A percentile compares a stretch with the other conserved stretches of the same genome.
Conservation (phyloP, 1,284 basidiomycete genomes). For the Flammula alnicola region DNA sequence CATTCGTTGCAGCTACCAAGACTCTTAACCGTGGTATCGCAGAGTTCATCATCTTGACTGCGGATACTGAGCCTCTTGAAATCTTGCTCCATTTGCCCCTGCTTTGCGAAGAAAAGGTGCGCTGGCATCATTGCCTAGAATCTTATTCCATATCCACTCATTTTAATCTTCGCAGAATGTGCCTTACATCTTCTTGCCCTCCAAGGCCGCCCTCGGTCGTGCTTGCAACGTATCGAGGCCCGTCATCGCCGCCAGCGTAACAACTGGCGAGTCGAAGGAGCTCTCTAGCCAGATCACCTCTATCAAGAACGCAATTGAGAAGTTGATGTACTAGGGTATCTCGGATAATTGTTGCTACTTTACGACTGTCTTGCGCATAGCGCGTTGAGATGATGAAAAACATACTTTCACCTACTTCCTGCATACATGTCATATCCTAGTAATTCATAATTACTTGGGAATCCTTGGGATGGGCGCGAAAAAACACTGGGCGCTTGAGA, state of each 20-base stretch:
- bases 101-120: constrained; percentile 97
- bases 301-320: constrained; percentile 90
- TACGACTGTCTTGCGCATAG: background rate
- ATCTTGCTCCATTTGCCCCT: constrained; percentile 97
- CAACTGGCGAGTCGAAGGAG: constrained; percentile 95
- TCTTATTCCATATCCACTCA: constrained; percentile 1
- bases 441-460: background rate
- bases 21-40: constrained; percentile 98
- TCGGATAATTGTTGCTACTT: constrained; percentile 4
- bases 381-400: background rate
- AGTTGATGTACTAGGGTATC: constrained; percentile 45
- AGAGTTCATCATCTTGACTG: constrained; percentile 98
- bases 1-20: constrained; percentile 75
- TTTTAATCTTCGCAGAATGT: constrained; percentile 71
- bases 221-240: constrained; percentile 96
- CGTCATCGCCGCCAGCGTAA: constrained; percentile 95
- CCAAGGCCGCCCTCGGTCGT: constrained; percentile 93
- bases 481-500: constrained; percentile 2
- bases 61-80: constrained; percentile 97
- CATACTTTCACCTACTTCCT: background rate
- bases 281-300: constrained; percentile 89
- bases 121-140: constrained; percentile 17
- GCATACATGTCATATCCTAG: no score
- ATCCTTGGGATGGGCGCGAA: background rate
- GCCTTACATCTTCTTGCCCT: constrained; percentile 94